Conservation (phyloP, 2,329 filamentous ascomycete species). For the Xenosphaeropsis pyriputrescens region DNA sequence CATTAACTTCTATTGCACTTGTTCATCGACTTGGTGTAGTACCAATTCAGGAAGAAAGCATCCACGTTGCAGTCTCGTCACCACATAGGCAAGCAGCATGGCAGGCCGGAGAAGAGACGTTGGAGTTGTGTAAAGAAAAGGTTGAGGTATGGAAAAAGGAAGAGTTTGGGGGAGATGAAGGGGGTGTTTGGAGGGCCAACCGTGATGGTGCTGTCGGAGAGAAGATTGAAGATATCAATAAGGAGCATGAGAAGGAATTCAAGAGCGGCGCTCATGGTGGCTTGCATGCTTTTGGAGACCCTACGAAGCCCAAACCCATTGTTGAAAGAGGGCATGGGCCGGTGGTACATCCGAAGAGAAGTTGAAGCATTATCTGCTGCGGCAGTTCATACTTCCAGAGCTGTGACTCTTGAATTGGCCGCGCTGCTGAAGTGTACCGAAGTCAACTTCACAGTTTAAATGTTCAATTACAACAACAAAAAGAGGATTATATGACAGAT, state of each 20-base stretch:
- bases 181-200: conserved; percentile 76
- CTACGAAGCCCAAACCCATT: conserved; percentile 6
- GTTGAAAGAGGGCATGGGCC: conserved; percentile 15
- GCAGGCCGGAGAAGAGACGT: conserved; percentile 74
- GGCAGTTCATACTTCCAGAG: no score
- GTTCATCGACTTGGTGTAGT: conserved; percentile 75
- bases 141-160: conserved; percentile 97
- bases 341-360: conserved; percentile 7
- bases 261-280: conserved; percentile 2
- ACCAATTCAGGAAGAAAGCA: conserved; percentile 84
- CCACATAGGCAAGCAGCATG: conserved; percentile 77
- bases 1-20: conserved; percentile 60
- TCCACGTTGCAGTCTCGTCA: conserved; percentile 74
- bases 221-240: conserved; percentile 20
- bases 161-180: conserved; percentile 66
- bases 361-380: neutral
- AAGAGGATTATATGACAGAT: no score
- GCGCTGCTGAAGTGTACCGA: no score
- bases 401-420: no score
- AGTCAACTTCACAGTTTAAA: no score
- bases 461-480: no score
- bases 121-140: conserved; percentile 72
- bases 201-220: conserved; percentile 52
- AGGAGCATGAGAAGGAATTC: conserved; percentile 1
- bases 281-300: conserved; percentile 9